These are phyloP conservation scores for Pseudonitzschia pungens DNA, from an alignment of 108 stramenopile genomes.

Conservation along the genomic window DNA sequence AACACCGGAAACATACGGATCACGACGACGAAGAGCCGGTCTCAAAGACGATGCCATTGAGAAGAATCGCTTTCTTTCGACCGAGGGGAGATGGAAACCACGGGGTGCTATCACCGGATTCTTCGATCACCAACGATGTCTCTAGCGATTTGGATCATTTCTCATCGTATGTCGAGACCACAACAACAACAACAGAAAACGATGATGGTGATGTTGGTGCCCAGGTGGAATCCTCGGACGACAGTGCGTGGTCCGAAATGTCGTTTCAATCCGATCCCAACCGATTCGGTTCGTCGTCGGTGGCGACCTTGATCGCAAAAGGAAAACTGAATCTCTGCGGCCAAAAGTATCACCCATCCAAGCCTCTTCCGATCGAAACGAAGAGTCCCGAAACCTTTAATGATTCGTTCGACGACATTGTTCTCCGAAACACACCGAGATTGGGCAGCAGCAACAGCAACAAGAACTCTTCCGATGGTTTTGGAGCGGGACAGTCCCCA, in stretches of 20 bases:
- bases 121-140: neutral
- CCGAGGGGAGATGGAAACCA: neutral
- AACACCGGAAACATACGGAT: neutral
- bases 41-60: slow-evolving; percentile 1
- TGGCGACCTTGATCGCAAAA: neutral
- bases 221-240: neutral
- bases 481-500: neutral
- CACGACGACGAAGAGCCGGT: neutral
- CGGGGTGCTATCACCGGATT: slow-evolving; percentile 4
- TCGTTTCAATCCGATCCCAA: slow-evolving; percentile 10
- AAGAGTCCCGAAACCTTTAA: neutral
- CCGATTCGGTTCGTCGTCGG: neutral
- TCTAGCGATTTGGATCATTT: neutral
- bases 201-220: neutral
- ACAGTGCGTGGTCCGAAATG: slow-evolving; percentile 24
- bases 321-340: neutral
- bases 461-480: neutral
- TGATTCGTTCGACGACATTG: slow-evolving; percentile 21
- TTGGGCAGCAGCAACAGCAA: neutral
- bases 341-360: neutral
- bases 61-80: neutral
- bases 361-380: neutral
- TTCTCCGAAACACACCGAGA: slow-evolving; percentile 7
- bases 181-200: neutral
- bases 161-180: neutral